These are phyloP conservation scores for Penicillium steckii DNA, from an alignment of 495 filamentous ascomycete genomes.

Conservation along the genomic window DNA sequence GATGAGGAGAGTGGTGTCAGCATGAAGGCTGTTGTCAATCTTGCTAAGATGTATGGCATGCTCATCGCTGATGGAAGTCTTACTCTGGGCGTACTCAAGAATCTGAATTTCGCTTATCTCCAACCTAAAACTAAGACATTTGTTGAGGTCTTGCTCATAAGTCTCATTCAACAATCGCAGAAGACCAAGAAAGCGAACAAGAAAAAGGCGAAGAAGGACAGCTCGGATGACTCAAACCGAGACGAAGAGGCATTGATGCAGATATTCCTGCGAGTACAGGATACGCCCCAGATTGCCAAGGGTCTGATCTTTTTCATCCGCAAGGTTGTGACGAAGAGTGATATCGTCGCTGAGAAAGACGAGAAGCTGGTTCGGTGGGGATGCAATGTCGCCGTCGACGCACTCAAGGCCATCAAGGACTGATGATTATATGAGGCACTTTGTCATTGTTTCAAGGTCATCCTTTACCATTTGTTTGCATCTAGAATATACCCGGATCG, in stretches of 20 bases:
- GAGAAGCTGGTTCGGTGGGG: constrained; percentile 62
- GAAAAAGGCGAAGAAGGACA: constrained; percentile 21
- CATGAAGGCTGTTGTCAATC: constrained; percentile 75
- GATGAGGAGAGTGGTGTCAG: constrained; percentile 42
- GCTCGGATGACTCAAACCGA: constrained; percentile 26
- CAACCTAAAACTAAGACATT: constrained; percentile 75
- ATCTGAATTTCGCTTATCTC: constrained; percentile 74
- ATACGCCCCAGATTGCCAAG: constrained; percentile 60
- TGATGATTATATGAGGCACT: constrained; percentile 12
- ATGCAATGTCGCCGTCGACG: constrained; percentile 62
- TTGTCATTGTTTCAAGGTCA: too few relatives aligned
- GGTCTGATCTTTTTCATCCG: constrained; percentile 77
- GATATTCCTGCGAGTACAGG: constrained; percentile 61
- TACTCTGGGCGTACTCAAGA: constrained; percentile 66
- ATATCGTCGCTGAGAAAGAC: constrained; percentile 65
- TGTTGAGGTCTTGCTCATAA: constrained; percentile 76
- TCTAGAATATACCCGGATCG: constrained; percentile 26
- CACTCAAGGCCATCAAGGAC: constrained; percentile 50
- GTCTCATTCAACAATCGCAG: constrained; percentile 64
- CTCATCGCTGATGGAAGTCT: constrained; percentile 68
- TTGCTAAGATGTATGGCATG: constrained; percentile 80
- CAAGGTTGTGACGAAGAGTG: constrained; percentile 71
- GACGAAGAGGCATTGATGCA: constrained; percentile 58
- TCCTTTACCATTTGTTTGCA: constrained; percentile 6
- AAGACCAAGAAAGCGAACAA: constrained; percentile 32